Evolutionary conservation across 2,329 filamentous ascomycete genomes (phyloP).

Genomic region (Fusarium praegraminearum): DNA sequence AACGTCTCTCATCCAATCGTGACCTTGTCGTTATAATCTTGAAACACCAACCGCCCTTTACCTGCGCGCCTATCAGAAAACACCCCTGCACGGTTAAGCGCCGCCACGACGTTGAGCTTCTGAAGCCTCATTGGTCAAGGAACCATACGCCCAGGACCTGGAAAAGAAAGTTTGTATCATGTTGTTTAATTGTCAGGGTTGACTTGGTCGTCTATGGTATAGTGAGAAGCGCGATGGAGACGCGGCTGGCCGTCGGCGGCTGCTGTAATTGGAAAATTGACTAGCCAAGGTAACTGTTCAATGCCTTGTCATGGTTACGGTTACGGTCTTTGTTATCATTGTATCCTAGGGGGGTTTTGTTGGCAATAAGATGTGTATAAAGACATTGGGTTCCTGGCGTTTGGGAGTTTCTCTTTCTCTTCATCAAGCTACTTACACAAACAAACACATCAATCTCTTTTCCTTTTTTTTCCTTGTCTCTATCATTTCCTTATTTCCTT

Average conservation of each 20-base stretch:
- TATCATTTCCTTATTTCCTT: constrained; percentile 46
- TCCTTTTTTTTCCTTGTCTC: constrained; percentile 42
- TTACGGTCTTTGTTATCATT: constrained; percentile 3
- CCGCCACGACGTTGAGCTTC: constrained; percentile 23
- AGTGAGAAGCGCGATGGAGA: constrained; percentile 30
- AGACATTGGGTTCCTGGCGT: constrained; percentile 26
- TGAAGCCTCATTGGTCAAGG: constrained; percentile 23
- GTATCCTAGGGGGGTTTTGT: constrained; percentile 8
- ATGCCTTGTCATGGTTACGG: not conserved
- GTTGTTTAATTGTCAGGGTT: constrained; percentile 13
- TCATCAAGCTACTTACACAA: constrained; percentile 44
- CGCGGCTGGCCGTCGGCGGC: constrained; percentile 41
- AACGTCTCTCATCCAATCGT: constrained; percentile 40
- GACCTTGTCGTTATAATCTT: constrained; percentile 14
- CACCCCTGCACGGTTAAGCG: constrained; percentile 39
- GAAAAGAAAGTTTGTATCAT: constrained; percentile 27
- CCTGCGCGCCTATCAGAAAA: constrained; percentile 34
- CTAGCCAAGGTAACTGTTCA: constrained; percentile 33
- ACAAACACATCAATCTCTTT: constrained; percentile 36
- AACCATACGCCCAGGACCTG: constrained; percentile 8
- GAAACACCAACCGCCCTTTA: constrained; percentile 33
- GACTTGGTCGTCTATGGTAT: constrained; percentile 10
- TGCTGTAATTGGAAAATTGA: constrained; percentile 46
- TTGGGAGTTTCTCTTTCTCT: constrained; percentile 26
- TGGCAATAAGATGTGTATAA: constrained; percentile 43